Conservation (phyloP, 2,329 filamentous ascomycete species). For the Arthrobotrys entomopaga region DNA sequence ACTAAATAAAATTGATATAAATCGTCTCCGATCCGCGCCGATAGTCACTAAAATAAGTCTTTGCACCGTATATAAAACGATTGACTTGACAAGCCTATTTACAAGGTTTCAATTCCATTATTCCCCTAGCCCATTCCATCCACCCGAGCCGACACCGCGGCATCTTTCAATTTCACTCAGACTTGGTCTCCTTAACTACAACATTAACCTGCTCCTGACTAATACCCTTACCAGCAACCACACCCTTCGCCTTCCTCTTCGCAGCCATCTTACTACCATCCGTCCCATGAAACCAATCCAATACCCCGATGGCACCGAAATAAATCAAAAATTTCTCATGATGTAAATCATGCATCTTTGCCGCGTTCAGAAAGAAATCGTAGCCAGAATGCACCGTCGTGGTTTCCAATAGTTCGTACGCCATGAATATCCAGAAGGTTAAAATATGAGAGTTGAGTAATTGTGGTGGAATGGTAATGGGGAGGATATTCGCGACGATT, state of each 20-base stretch:
- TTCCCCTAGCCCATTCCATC: too few relatives aligned
- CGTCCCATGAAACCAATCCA: constrained; percentile 70
- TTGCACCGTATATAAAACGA: too few relatives aligned
- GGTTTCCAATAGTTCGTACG: constrained; percentile 67
- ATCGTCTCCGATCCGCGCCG: too few relatives aligned
- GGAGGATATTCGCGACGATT: constrained; percentile 67
- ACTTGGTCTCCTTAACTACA: constrained; percentile 31
- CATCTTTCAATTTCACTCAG: constrained; percentile 12
- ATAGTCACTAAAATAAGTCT: too few relatives aligned
- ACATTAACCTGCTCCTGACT: constrained; percentile 18
- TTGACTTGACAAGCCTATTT: too few relatives aligned
- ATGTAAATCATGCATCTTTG: constrained; percentile 68
- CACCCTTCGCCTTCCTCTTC: constrained; percentile 46
- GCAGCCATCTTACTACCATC: constrained; percentile 56
- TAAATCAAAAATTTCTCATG: constrained; percentile 69
- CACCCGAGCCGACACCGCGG: too few relatives aligned
- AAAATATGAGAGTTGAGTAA: constrained; percentile 66
- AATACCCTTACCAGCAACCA: constrained; percentile 21
- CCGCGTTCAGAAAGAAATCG: constrained; percentile 66
- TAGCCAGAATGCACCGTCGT: constrained; percentile 70
- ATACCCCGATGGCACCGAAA: constrained; percentile 66
- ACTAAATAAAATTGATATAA: too few relatives aligned
- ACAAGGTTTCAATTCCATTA: too few relatives aligned
- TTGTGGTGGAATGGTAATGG: constrained; percentile 66
- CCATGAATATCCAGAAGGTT: constrained; percentile 67